These are phyloP conservation scores for Diutina mesorugosa DNA, from an alignment of 1,139 yeast genomes.

Conservation along the genomic window DNA sequence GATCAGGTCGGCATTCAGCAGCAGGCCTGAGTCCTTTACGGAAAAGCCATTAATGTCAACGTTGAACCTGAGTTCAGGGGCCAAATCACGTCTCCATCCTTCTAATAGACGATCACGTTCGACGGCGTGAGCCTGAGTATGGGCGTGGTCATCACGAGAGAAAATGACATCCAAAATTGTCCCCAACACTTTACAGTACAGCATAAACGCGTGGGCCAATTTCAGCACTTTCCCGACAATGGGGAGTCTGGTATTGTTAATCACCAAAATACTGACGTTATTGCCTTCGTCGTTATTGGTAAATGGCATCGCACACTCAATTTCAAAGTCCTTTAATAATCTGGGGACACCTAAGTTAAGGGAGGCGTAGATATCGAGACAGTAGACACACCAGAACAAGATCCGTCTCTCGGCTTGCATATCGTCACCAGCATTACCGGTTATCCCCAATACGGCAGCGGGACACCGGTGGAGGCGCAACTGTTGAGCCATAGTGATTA, in stretches of 20 bases:
- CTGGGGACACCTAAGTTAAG: constrained; percentile 76
- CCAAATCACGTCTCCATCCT: constrained; percentile 66
- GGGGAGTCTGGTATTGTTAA: constrained; percentile 43
- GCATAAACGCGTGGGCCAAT: constrained; percentile 49
- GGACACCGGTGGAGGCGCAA: constrained; percentile 80
- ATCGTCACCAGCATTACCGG: constrained; percentile 33
- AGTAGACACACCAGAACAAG: constrained; percentile 74
- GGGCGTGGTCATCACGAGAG: constrained; percentile 31
- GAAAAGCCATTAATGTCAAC: constrained; percentile 51
- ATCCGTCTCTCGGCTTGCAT: constrained; percentile 78
- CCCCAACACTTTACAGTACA: constrained; percentile 65
- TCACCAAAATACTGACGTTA: constrained; percentile 42
- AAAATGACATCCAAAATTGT: constrained; percentile 54
- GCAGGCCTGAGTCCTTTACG: constrained; percentile 17
- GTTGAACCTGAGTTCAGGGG: constrained; percentile 49
- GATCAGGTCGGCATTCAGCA: constrained; percentile 10
- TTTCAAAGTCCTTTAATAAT: constrained; percentile 63
- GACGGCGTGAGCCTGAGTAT: constrained; percentile 22
- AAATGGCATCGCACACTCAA: constrained; percentile 77
- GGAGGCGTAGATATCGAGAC: constrained; percentile 65
- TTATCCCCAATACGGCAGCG: constrained; percentile 53
- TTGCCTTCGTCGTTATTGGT: constrained; percentile 26
- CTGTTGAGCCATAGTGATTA: constrained; percentile 78
- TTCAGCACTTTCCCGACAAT: constrained; percentile 60
- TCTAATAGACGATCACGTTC: constrained; percentile 62